Conservation (phyloP, 306 rosid species). For the Dicorynia guianensis region DNA sequence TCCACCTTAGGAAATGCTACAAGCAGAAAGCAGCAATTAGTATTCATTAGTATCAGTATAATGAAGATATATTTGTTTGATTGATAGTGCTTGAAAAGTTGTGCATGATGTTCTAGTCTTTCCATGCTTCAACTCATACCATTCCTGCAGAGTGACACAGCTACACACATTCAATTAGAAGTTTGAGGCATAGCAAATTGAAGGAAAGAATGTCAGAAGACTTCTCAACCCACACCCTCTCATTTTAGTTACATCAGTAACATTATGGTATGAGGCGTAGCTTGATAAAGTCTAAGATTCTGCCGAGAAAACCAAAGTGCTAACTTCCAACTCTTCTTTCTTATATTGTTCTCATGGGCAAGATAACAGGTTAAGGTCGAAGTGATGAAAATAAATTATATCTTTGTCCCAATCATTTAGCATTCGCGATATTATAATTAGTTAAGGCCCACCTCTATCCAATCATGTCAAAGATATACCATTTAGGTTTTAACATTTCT, state of each 20-base stretch:
- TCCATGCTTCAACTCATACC: conserved; percentile 33
- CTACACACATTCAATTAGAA: background rate
- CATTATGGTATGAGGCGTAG: background rate
- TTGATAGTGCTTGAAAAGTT: conserved; percentile 15
- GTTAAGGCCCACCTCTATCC: conserved; percentile 57
- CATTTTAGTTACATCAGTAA: conserved; percentile 12
- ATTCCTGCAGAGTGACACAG: conserved; percentile 28
- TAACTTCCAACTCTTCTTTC: conserved; percentile 21
- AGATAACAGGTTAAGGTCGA: conserved; percentile 43
- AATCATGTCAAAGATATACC: conserved; percentile 43
- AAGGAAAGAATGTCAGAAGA: background rate
- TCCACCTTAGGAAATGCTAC: background rate
- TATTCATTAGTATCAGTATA: conserved; percentile 17
- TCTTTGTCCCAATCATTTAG: conserved; percentile 56
- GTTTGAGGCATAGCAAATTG: conserved; percentile 15
- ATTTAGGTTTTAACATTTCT: background rate
- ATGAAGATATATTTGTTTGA: conserved; percentile 19
- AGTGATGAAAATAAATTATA: conserved; percentile 46
- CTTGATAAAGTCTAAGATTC: conserved; percentile 27
- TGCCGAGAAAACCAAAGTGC: conserved; percentile 25
- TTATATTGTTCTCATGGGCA: conserved; percentile 36
- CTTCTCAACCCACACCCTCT: conserved; percentile 2
- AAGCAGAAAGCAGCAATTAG: background rate
- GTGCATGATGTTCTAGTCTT: conserved; percentile 8
- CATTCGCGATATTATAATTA: conserved; percentile 46